Evolutionary conservation across 352 stramenopile genomes (phyloP).

Genomic region (Phytophthora pluvialis): DNA sequence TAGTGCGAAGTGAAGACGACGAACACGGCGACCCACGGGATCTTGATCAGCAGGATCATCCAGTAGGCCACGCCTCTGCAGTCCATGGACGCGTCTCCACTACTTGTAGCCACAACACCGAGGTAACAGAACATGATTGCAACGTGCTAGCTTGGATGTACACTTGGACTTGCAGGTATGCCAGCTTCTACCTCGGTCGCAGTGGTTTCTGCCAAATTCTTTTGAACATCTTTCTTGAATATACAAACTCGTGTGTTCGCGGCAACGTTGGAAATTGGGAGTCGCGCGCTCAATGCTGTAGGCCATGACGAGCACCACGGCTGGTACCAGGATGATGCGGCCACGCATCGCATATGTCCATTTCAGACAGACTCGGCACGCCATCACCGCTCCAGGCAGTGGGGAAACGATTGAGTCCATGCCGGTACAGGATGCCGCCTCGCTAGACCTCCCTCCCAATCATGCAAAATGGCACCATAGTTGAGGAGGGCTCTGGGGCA

Average conservation of each 20-base stretch:
- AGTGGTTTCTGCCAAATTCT: conserved; percentile 19
- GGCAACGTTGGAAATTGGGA: conserved; percentile 56
- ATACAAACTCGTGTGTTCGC: conserved; percentile 45
- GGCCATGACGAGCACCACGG: conserved; percentile 60
- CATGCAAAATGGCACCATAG: too few species aligned
- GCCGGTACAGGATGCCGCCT: too few species aligned
- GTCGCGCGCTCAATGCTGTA: conserved; percentile 67
- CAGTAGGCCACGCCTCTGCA: conserved; percentile 58
- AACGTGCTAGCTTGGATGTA: conserved; percentile 27
- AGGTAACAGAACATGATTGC: conserved; percentile 54
- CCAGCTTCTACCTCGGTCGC: not conserved
- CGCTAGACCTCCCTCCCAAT: too few species aligned
- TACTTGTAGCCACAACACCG: conserved; percentile 38
- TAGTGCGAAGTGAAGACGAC: conserved; percentile 32
- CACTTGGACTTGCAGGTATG: conserved; percentile 5
- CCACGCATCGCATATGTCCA: conserved; percentile 47
- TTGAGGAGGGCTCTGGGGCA: too few species aligned
- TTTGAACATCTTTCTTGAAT: conserved; percentile 40
- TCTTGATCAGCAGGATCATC: conserved; percentile 55
- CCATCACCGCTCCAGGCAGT: not conserved
- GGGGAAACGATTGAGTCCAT: not conserved
- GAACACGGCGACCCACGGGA: conserved; percentile 64
- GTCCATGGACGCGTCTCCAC: conserved; percentile 31
- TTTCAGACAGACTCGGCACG: conserved; percentile 35
- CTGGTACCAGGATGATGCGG: conserved; percentile 51